Conservation (phyloP, 164 flowering plant genomes). For the Chimonanthus salicifolius region DNA sequence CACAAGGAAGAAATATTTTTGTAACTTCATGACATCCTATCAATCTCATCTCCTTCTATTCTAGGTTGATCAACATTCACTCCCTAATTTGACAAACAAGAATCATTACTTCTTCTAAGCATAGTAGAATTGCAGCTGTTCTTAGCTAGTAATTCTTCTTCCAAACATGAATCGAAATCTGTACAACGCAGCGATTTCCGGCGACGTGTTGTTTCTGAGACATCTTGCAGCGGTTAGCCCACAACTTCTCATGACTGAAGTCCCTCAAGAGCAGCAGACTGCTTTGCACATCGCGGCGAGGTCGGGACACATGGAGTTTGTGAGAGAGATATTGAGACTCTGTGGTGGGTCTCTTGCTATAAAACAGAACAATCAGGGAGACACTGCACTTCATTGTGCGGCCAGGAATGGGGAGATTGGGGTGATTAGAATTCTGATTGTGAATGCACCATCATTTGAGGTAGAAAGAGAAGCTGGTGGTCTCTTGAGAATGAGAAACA, state of each 20-base stretch:
- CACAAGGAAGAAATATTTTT: too few species aligned
- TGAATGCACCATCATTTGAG: background rate
- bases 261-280: slow-evolving; percentile 1
- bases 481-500: slow-evolving; percentile 2
- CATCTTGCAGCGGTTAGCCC: background rate
- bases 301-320: slow-evolving; percentile 1
- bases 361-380: background rate
- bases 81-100: too few species aligned
- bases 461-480: background rate
- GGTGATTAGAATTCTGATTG: slow-evolving; percentile 1
- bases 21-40: too few species aligned
- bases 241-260: background rate
- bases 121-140: too few species aligned
- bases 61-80: too few species aligned
- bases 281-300: slow-evolving; percentile 4
- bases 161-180: background rate
- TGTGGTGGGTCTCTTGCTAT: background rate
- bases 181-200: background rate
- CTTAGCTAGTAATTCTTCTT: too few species aligned
- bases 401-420: background rate
- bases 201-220: background rate
- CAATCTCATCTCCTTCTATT: too few species aligned
- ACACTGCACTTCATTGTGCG: slow-evolving; percentile 9
- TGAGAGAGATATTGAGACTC: background rate
- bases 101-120: too few species aligned